phyloP scores from a whole-genome alignment of 1,284 basidiomycete species.

The Jaminaea rosea region DNA sequence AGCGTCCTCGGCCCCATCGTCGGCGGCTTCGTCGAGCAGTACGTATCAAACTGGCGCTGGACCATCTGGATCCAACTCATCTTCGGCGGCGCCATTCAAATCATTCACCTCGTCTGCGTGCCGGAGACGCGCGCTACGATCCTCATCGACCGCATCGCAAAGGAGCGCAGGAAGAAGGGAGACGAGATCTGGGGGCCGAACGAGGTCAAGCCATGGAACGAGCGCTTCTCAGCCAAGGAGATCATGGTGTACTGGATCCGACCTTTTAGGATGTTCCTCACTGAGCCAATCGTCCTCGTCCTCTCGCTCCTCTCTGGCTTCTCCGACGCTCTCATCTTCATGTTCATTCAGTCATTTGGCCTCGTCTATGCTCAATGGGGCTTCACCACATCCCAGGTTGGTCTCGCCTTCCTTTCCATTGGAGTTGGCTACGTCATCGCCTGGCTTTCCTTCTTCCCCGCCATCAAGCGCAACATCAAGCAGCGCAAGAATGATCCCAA shows the following conservation, averaged over 20 bases:
- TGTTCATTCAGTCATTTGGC: constrained; percentile 48
- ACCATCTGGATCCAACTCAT: constrained; percentile 49
- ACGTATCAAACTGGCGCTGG: constrained; percentile 38
- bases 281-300: constrained; percentile 49
- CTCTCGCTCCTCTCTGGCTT: constrained; percentile 49
- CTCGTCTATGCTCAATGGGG: constrained; percentile 48
- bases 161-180: constrained; percentile 40
- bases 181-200: constrained; percentile 48
- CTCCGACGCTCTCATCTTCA: constrained; percentile 48
- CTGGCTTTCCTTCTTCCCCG: constrained; percentile 45
- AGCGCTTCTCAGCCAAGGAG: constrained; percentile 45
- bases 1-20: constrained; percentile 37
- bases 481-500: constrained; percentile 27
- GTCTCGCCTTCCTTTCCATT: not conserved
- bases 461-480: constrained; percentile 36
- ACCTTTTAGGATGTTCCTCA: constrained; percentile 45
- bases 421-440: constrained; percentile 18
- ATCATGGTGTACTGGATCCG: constrained; percentile 45
- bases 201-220: constrained; percentile 43
- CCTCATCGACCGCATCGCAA: constrained; percentile 47
- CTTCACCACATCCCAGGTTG: constrained; percentile 48
- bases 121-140: constrained; percentile 49
- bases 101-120: constrained; percentile 48
- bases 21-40: constrained; percentile 28
- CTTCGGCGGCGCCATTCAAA: constrained; percentile 47